Percentiles rank a stretch among this genome's conserved stretches.
Conservation (phyloP, 2,329 filamentous ascomycete species). For the Fusarium anthophilum region DNA sequence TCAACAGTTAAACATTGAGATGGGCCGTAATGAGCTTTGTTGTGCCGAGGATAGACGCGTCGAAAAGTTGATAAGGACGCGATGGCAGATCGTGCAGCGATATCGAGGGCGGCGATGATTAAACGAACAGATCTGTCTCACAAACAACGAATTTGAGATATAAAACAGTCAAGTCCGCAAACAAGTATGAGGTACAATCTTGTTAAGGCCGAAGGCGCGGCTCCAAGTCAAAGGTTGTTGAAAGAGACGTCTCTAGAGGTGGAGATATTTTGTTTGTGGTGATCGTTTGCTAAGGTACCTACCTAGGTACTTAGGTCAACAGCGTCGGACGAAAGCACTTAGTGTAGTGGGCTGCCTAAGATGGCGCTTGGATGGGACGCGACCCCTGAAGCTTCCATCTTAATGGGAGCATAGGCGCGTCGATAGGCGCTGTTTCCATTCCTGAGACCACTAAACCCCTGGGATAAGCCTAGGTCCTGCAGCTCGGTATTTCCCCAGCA, state of each 20-base stretch:
- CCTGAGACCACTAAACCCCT: slow-evolving; percentile 8
- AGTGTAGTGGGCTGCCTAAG: background rate
- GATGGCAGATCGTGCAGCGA: slow-evolving; percentile 29
- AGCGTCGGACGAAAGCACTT: background rate
- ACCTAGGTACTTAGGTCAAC: background rate
- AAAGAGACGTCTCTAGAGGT: slow-evolving; percentile 21
- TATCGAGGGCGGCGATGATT: slow-evolving; percentile 1
- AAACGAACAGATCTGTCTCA: background rate
- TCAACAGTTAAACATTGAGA: slow-evolving; percentile 26
- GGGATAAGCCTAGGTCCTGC: slow-evolving; percentile 27
- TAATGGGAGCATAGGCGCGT: slow-evolving; percentile 24
- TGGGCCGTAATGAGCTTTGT: slow-evolving; percentile 4
- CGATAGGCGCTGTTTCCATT: slow-evolving; percentile 26
- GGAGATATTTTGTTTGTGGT: slow-evolving; percentile 28
- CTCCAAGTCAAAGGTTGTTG: slow-evolving; percentile 13
- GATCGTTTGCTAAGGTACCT: background rate
- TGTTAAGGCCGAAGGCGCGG: slow-evolving; percentile 2
- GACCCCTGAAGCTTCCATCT: slow-evolving; percentile 16
- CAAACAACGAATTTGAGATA: background rate
- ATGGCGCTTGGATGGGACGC: slow-evolving; percentile 7
- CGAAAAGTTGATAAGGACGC: slow-evolving; percentile 33
- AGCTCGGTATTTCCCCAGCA: slow-evolving; percentile 36
- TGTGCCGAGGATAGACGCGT: slow-evolving; percentile 31
- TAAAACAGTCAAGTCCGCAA: background rate
- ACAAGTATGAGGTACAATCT: slow-evolving; percentile 1